A percentile compares a stretch with the other conserved stretches of the same genome.
Conservation (phyloP, 2,329 filamentous ascomycete genomes). For the Salinomyces thailandicus region DNA sequence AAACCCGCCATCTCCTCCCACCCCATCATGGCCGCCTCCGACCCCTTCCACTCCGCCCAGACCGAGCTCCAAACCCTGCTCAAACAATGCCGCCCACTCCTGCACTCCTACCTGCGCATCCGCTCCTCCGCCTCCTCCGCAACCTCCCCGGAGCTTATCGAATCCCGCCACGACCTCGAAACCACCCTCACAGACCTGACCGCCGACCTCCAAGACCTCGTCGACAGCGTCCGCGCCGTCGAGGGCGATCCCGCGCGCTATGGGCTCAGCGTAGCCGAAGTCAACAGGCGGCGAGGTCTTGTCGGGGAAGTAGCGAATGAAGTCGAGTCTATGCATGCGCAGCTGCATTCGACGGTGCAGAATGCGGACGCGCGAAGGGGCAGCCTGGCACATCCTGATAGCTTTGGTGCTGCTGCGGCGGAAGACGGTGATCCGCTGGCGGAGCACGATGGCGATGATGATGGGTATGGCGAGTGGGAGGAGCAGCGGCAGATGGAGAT, state of each 20-base stretch:
- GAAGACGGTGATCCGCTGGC: conserved; percentile 30
- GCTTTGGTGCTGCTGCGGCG: conserved; percentile 30
- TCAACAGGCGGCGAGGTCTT: conserved; percentile 66
- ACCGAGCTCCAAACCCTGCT: conserved; percentile 77
- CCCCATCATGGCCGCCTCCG: conserved; percentile 17
- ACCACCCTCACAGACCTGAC: conserved; percentile 62
- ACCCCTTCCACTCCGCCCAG: conserved; percentile 43
- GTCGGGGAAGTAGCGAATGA: conserved; percentile 85
- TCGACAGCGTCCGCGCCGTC: conserved; percentile 75
- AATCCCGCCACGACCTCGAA: conserved; percentile 63
- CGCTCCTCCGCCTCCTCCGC: conserved; percentile 66
- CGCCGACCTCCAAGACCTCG: conserved; percentile 80
- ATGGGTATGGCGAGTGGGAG: conserved; percentile 61
- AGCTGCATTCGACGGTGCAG: conserved; percentile 55
- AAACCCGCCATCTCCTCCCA: no score
- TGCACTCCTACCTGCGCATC: conserved; percentile 92
- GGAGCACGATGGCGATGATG: conserved; percentile 29
- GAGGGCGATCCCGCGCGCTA: conserved; percentile 81
- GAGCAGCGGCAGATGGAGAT: conserved; percentile 83
- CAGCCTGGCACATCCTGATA: conserved; percentile 50
- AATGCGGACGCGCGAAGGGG: conserved; percentile 29
- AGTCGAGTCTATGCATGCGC: conserved; percentile 77
- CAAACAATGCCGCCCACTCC: conserved; percentile 69
- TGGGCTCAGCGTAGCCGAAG: conserved; percentile 73
- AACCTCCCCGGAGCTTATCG: conserved; percentile 57